Evolutionary conservation across 2,329 filamentous ascomycete genomes (phyloP).

Genomic region (Daldinia eschscholtzii): DNA sequence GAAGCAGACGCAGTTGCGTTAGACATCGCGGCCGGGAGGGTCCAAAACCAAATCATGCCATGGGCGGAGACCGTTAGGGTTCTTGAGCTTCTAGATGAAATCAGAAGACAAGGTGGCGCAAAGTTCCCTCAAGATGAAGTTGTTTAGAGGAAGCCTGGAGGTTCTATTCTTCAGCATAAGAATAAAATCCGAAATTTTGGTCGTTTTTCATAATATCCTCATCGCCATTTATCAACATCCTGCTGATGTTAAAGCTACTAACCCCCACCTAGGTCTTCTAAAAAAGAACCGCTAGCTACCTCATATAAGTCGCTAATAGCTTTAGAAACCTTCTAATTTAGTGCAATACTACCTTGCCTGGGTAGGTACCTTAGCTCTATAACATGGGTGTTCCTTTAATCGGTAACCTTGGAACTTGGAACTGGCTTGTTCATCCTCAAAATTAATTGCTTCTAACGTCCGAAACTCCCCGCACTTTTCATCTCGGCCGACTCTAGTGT

Average conservation of each 20-base stretch:
- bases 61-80: slow-evolving; percentile 61
- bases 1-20: slow-evolving; percentile 60
- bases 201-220: too few relatives aligned
- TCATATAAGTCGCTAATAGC: neutral
- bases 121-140: slow-evolving; percentile 30
- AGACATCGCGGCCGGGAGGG: slow-evolving; percentile 55
- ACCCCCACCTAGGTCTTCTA: too few relatives aligned
- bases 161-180: neutral
- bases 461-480: slow-evolving; percentile 8
- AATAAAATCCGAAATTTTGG: neutral
- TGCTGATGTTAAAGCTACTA: too few relatives aligned
- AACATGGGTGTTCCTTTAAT: neutral
- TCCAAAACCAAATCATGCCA: slow-evolving; percentile 58
- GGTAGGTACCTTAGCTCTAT: neutral
- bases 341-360: neutral
- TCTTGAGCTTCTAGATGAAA: slow-evolving; percentile 62
- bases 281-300: too few relatives aligned
- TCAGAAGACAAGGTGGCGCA: slow-evolving; percentile 50
- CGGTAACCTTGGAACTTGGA: too few relatives aligned
- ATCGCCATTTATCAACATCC: too few relatives aligned
- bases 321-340: neutral
- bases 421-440: too few relatives aligned
- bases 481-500: neutral
- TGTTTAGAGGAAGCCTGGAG: neutral
- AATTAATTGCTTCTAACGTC: neutral